These are phyloP conservation scores for Straminergon stramineum DNA, from an alignment of 225 moss, liverwort and hornwort species.

Conservation along the genomic window DNA sequence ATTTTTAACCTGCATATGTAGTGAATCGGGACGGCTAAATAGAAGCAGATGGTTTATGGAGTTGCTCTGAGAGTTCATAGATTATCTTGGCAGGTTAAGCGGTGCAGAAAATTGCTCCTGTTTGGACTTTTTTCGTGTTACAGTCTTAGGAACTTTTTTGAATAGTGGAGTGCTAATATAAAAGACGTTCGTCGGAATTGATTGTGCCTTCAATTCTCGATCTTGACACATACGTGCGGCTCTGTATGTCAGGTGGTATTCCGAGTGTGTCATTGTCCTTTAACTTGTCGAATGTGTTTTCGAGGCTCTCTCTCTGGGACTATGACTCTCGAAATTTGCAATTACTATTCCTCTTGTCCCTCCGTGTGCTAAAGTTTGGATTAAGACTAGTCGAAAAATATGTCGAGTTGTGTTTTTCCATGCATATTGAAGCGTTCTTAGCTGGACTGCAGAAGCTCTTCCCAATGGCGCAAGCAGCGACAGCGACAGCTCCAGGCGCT, in stretches of 20 bases:
- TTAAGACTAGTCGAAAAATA: neutral
- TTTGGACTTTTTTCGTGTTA: neutral
- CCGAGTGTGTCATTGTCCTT: neutral
- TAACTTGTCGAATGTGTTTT: neutral
- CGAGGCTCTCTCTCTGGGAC: neutral
- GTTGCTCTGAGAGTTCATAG: neutral
- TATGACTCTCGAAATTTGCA: neutral
- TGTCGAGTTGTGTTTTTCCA: neutral
- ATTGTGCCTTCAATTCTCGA: neutral
- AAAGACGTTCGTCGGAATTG: neutral
- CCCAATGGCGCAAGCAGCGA: conserved; percentile 36
- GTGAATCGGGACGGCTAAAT: neutral
- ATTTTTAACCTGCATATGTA: neutral
- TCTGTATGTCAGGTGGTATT: neutral
- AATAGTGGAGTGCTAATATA: neutral
- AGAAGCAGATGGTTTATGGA: neutral
- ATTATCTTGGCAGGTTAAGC: neutral
- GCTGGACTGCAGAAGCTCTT: neutral
- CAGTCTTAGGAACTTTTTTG: neutral
- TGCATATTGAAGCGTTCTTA: neutral
- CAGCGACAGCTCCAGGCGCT: conserved; percentile 11
- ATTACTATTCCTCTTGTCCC: neutral
- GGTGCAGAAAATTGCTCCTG: neutral
- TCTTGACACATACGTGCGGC: neutral
- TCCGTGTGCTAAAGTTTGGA: neutral